phyloP scores from a whole-genome alignment of 202 grass and related monocot genomes.

The Carex sylvatica region DNA sequence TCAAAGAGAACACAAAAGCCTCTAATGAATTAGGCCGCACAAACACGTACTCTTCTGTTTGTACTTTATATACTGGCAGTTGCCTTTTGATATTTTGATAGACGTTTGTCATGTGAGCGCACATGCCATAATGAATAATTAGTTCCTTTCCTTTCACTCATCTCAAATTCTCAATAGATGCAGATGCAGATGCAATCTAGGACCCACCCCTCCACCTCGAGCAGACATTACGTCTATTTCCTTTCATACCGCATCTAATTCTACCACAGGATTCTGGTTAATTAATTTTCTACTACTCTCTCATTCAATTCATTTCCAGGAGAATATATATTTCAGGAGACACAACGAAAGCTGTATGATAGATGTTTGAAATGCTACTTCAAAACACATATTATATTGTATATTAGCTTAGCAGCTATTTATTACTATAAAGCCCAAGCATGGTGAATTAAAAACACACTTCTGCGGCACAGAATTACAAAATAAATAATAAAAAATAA shows the following conservation, averaged over 20 bases:
- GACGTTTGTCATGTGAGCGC: slow-evolving; percentile 26
- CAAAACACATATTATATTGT: not conserved
- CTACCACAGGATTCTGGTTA: not conserved
- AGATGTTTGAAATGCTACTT: not conserved
- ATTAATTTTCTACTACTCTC: not conserved
- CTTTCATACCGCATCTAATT: slow-evolving; percentile 16
- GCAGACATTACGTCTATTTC: not conserved
- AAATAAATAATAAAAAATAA: slow-evolving; percentile 1
- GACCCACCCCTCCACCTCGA: not conserved
- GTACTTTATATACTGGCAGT: not conserved
- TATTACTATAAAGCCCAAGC: slow-evolving; percentile 1
- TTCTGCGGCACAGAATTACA: not conserved
- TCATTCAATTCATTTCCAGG: not conserved
- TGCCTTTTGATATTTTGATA: not conserved
- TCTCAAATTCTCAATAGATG: too few relatives aligned
- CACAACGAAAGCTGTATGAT: not conserved
- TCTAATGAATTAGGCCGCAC: too few relatives aligned
- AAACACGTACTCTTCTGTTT: too few relatives aligned
- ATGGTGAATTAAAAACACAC: not conserved
- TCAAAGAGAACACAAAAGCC: too few relatives aligned
- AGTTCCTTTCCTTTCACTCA: not conserved
- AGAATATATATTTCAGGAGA: not conserved
- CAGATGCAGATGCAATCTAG: not conserved
- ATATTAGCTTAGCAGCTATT: not conserved
- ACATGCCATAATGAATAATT: slow-evolving; percentile 25